A percentile compares a stretch with the other conserved stretches of the same genome.
phyloP scores from a whole-genome alignment of 306 rosid species.

The Ceratonia siliqua region DNA sequence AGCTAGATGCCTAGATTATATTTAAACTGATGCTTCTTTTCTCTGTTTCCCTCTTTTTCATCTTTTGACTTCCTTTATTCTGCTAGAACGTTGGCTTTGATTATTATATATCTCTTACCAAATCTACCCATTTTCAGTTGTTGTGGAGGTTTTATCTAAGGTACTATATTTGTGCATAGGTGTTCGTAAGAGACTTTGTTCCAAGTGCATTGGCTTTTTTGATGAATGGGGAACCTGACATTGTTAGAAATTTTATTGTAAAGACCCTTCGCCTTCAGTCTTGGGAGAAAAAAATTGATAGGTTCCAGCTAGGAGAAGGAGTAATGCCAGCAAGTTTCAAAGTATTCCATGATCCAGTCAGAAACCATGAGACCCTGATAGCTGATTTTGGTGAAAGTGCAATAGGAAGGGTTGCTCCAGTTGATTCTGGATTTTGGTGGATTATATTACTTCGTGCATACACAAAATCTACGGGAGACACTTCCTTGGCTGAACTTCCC shows the following conservation, averaged over 20 bases:
- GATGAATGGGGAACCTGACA: constrained; percentile 80
- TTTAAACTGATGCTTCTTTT: too few species aligned
- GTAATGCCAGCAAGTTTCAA: constrained; percentile 99
- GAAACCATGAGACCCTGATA: constrained; percentile 66
- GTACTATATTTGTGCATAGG: constrained; percentile 50
- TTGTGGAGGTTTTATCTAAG: constrained; percentile 27
- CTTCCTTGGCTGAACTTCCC: constrained; percentile 78
- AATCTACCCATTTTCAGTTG: constrained; percentile 12
- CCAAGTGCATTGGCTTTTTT: constrained; percentile 89
- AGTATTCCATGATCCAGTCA: constrained; percentile 78
- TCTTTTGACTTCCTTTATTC: constrained; percentile 17
- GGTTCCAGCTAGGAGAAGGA: constrained; percentile 91
- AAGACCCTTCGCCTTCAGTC: constrained; percentile 94
- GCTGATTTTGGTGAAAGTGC: constrained; percentile 98
- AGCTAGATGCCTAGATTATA: too few species aligned
- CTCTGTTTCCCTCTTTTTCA: not conserved
- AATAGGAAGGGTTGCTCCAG: constrained; percentile 98
- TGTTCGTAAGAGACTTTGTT: constrained; percentile 90
- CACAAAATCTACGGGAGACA: constrained; percentile 88
- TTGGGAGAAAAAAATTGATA: constrained; percentile 89
- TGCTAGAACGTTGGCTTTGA: too few species aligned
- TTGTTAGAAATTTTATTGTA: constrained; percentile 70
- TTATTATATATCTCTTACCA: too few species aligned
- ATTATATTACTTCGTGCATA: constrained; percentile 89
- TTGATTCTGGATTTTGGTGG: constrained; percentile 99